phyloP scores from a whole-genome alignment of 2,329 filamentous ascomycete genomes.

The Stagonosporopsis vannaccii region DNA sequence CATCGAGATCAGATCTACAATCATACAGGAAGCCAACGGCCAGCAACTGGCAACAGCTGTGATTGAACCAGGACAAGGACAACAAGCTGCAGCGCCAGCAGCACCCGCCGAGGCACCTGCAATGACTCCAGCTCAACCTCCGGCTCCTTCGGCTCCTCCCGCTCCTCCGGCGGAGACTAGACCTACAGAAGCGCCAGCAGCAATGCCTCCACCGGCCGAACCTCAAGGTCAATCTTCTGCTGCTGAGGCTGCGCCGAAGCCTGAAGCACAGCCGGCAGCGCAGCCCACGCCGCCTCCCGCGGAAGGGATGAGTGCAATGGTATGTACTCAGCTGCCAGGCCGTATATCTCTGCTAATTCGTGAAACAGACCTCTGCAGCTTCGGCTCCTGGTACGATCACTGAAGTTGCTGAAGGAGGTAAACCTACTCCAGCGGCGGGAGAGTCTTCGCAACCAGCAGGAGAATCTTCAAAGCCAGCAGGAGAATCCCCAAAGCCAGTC shows the following conservation, averaged over 20 bases:
- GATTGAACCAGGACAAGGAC: conserved; percentile 13
- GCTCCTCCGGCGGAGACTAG: conserved; percentile 11
- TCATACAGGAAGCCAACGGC: conserved; percentile 18
- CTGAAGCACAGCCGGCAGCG: not conserved
- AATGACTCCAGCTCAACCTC: conserved; percentile 4
- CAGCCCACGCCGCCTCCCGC: conserved; percentile 10
- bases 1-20: conserved; percentile 24
- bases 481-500: not conserved
- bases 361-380: conserved; percentile 1
- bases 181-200: conserved; percentile 9
- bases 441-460: not conserved
- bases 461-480: conserved; percentile 1
- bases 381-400: conserved; percentile 16
- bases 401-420: conserved; percentile 11
- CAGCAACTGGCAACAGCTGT: conserved; percentile 20
- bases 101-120: conserved; percentile 9
- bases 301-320: conserved; percentile 21
- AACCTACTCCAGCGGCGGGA: conserved; percentile 1
- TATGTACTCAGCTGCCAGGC: conserved; percentile 9
- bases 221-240: conserved; percentile 1
- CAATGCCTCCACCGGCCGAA: conserved; percentile 16
- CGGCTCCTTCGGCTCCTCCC: conserved; percentile 2
- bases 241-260: conserved; percentile 5
- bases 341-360: not conserved
- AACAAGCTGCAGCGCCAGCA: conserved; percentile 14